Evolutionary conservation across 2,329 filamentous ascomycete species (phyloP), one percentile per base, ranked within the genome.

Genomic region (Sarocladiaceae sp.): DNA sequence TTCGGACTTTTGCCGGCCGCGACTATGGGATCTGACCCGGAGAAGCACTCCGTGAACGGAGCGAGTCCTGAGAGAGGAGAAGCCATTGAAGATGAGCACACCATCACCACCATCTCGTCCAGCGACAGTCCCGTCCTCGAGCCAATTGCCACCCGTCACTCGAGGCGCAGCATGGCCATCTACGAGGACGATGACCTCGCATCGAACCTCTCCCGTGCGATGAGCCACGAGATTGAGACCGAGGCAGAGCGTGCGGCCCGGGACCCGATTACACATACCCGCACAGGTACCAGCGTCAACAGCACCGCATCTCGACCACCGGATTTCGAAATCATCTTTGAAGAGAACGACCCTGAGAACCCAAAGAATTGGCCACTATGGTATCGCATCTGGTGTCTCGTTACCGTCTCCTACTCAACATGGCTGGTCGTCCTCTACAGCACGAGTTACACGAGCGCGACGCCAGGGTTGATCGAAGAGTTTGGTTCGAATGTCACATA

Each of bases 391-490:
- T 77, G 71, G 69, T 64, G 66, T 50, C 65, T 75, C 49, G 66
- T 71, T 68, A 74, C 61, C 55, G 67, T 77, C 47, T 74, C 73
- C 29, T 74, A 70, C 53, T 70, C 71, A 5, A 72, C 72, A 1
- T 77, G 74, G 75, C 66, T 73, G 18, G 65, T 75, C n/a, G 84
- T 90, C 15, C 64, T 90, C 42, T 90, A 91, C 63, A 90, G 85
- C 44, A 94, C 90, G 0, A 85, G 82, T 50, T 95, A 94, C 64
- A 90, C 89, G 1, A 81, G 84, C 1, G 85, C 84, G 2, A 81
- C 88, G 29, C 78, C 81, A 1, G 84, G 87, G 0, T 80, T 95
- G 66, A 80, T 83, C 61, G 65, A 74, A 13, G 84, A 89, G 50
- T 93, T 90, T 58, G 69, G 76, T 33, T 73, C 82, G 17, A 63